Percentiles rank a stretch among this genome's conserved stretches.
These are phyloP conservation scores for Colletotrichum sp. DNA, from an alignment of 2,329 filamentous ascomycete species.

Conservation along the genomic window DNA sequence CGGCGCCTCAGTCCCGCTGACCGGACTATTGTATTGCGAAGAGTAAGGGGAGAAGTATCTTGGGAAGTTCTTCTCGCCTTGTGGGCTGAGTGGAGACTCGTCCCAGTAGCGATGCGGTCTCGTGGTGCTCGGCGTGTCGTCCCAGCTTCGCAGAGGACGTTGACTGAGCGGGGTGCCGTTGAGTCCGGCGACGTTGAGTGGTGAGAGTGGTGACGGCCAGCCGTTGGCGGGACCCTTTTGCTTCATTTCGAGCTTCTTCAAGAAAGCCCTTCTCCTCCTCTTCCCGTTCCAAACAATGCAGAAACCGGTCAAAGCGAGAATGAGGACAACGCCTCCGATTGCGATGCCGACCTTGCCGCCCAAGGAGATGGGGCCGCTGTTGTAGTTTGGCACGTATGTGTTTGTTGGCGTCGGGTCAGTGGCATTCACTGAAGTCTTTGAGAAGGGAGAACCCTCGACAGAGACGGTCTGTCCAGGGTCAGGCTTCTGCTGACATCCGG, in stretches of 20 bases:
- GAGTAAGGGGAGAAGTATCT: conserved; percentile 65
- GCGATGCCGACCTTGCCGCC: conserved; percentile 65
- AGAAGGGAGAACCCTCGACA: conserved; percentile 59
- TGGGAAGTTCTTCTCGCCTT: conserved; percentile 42
- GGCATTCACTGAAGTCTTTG: conserved; percentile 49
- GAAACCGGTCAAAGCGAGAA: conserved; percentile 55
- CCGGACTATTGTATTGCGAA: conserved; percentile 51
- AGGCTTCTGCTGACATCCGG: conserved; percentile 61
- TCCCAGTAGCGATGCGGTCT: conserved; percentile 58
- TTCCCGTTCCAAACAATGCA: conserved; percentile 62
- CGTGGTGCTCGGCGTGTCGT: conserved; percentile 48
- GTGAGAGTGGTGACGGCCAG: conserved; percentile 46
- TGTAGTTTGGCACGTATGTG: conserved; percentile 44
- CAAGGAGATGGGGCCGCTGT: conserved; percentile 52
- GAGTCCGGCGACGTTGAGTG: conserved; percentile 27
- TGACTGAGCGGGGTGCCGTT: conserved; percentile 29
- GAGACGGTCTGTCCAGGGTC: conserved; percentile 51
- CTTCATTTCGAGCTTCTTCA: conserved; percentile 49
- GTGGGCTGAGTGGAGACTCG: conserved; percentile 49
- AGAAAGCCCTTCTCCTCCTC: conserved; percentile 56
- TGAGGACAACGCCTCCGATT: conserved; percentile 51
- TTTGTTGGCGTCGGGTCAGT: conserved; percentile 51
- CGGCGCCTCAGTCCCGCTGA: conserved; percentile 37
- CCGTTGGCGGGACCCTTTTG: conserved; percentile 38
- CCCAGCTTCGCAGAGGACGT: conserved; percentile 48